Conservation (phyloP, 805 yeast species). For the Huiozyma naganishii region DNA sequence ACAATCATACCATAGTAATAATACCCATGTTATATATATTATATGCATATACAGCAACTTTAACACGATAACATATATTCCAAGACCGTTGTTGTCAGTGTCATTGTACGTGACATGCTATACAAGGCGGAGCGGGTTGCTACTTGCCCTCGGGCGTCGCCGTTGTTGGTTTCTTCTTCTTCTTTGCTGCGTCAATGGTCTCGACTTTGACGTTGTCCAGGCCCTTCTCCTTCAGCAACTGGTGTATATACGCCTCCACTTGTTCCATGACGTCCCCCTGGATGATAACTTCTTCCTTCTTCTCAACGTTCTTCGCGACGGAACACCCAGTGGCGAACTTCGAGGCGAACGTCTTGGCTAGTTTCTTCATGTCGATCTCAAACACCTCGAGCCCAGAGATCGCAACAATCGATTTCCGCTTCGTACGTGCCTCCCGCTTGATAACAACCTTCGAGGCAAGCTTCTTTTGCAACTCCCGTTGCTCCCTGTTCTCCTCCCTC, state of each 20-base stretch:
- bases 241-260: slow-evolving; percentile 65
- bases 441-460: slow-evolving; percentile 71
- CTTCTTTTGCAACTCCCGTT: slow-evolving; percentile 70
- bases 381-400: slow-evolving; percentile 82
- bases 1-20: neutral
- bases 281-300: slow-evolving; percentile 81
- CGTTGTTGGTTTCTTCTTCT: slow-evolving; percentile 36
- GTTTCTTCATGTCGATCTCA: slow-evolving; percentile 79
- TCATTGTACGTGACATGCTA: too few relatives aligned
- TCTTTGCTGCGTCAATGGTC: slow-evolving; percentile 71
- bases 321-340: slow-evolving; percentile 95
- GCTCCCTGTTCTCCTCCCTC: slow-evolving; percentile 76
- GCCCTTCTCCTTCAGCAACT: slow-evolving; percentile 70
- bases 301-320: slow-evolving; percentile 80
- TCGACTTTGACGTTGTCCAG: slow-evolving; percentile 81
- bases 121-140: too few relatives aligned
- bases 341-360: slow-evolving; percentile 85
- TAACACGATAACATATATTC: too few relatives aligned
- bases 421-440: slow-evolving; percentile 82
- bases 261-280: slow-evolving; percentile 95
- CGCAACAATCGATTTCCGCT: slow-evolving; percentile 77
- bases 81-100: too few relatives aligned
- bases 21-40: neutral
- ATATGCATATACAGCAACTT: too few relatives aligned
- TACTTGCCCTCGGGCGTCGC: too few relatives aligned